Percentiles rank a stretch among this genome's conserved stretches.
These are phyloP conservation scores for Trametes gibbosa DNA, from an alignment of 768 basidiomycete genomes.

Conservation along the genomic window DNA sequence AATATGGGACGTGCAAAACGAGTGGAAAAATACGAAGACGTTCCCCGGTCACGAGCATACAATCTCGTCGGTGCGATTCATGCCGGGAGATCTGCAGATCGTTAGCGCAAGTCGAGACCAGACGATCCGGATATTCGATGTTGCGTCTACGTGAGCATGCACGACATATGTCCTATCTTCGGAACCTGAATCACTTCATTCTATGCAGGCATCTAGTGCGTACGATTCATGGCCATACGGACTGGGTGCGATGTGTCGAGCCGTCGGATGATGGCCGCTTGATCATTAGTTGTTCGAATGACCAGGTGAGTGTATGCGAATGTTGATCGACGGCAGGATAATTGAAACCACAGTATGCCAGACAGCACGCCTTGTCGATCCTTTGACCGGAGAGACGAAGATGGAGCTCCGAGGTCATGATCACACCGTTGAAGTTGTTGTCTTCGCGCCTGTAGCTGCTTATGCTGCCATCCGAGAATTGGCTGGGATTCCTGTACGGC, in stretches of 20 bases:
- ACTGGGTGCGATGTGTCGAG: conserved; percentile 48
- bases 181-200: neutral
- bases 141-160: conserved; percentile 46
- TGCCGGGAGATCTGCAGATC: conserved; percentile 50
- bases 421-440: conserved; percentile 49
- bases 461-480: conserved; percentile 47
- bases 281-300: conserved; percentile 50
- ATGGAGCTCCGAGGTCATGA: conserved; percentile 55
- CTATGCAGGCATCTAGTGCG: conserved; percentile 46
- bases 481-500: conserved; percentile 41
- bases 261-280: conserved; percentile 42
- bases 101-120: conserved; percentile 54
- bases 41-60: conserved; percentile 60
- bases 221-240: conserved; percentile 47
- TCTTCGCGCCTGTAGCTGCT: conserved; percentile 46
- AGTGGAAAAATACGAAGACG: conserved; percentile 53
- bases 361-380: conserved; percentile 54
- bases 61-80: conserved; percentile 51
- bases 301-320: conserved; percentile 42
- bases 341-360: conserved; percentile 20
- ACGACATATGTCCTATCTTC: neutral
- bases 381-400: conserved; percentile 46
- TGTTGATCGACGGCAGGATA: neutral
- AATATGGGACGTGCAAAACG: conserved; percentile 54
- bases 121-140: conserved; percentile 55